Evolutionary conservation across 2,329 filamentous ascomycete genomes (phyloP).

Genomic region (Sclerotinia trifoliorum): DNA sequence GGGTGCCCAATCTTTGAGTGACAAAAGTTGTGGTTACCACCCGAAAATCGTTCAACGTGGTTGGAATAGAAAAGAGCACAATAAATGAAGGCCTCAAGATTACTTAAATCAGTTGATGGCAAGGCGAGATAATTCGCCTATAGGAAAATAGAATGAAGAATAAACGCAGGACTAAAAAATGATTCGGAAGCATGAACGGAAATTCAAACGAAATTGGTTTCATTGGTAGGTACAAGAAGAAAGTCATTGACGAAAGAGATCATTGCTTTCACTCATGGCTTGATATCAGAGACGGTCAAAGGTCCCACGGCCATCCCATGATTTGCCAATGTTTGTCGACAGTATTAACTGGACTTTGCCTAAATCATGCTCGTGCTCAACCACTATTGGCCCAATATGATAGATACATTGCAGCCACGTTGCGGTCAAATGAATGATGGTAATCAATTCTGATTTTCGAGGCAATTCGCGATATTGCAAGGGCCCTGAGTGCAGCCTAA

Average conservation of each 20-base stretch:
- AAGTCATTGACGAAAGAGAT: constrained; percentile 11
- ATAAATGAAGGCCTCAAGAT: constrained; percentile 11
- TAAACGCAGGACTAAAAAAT: constrained; percentile 9
- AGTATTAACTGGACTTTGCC: constrained; percentile 23
- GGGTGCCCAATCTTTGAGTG: constrained; percentile 32
- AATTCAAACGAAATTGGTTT: constrained; percentile 1
- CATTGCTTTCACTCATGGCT: not conserved
- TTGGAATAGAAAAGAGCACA: not conserved
- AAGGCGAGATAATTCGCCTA: constrained; percentile 12
- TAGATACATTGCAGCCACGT: constrained; percentile 37
- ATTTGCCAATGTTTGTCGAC: constrained; percentile 20
- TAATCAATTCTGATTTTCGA: constrained; percentile 27
- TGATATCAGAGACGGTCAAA: constrained; percentile 10
- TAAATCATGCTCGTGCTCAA: constrained; percentile 38
- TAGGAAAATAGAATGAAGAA: constrained; percentile 10
- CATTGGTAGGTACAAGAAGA: constrained; percentile 16
- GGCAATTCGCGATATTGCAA: constrained; percentile 33
- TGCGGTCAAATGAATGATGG: constrained; percentile 30
- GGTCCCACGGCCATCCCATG: not conserved
- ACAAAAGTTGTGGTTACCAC: constrained; percentile 13
- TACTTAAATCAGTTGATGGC: constrained; percentile 13
- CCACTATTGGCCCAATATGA: constrained; percentile 33
- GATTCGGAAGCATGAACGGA: constrained; percentile 12
- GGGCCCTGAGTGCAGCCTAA: constrained; percentile 30
- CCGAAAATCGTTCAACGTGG: constrained; percentile 17